Conservation (phyloP, 2,329 filamentous ascomycete genomes). For the Endoconidiophora polonica region DNA sequence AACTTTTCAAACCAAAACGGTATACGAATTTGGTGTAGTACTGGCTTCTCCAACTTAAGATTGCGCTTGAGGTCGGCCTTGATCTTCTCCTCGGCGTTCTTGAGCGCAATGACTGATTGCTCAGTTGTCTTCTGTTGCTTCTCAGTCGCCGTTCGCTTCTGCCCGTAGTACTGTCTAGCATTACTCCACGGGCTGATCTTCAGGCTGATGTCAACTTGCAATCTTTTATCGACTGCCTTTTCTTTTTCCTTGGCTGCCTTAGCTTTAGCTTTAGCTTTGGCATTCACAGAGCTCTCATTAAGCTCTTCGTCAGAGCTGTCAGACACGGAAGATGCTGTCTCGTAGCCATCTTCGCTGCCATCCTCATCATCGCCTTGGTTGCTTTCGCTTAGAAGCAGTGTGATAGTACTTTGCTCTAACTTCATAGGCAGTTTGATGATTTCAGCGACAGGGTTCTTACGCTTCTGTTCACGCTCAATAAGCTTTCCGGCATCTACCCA, state of each 20-base stretch:
- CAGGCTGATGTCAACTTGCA: conserved; percentile 75
- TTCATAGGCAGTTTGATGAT: conserved; percentile 79
- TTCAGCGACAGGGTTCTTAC: conserved; percentile 68
- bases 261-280: conserved; percentile 12
- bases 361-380: conserved; percentile 45
- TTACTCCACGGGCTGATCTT: conserved; percentile 73
- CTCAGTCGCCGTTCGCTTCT: conserved; percentile 64
- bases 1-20: conserved; percentile 98
- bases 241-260: conserved; percentile 17
- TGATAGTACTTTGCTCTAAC: conserved; percentile 76
- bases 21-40: conserved; percentile 66
- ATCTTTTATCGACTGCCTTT: conserved; percentile 31
- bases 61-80: conserved; percentile 34
- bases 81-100: conserved; percentile 40
- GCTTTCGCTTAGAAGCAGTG: conserved; percentile 58
- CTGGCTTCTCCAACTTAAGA: conserved; percentile 79
- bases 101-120: conserved; percentile 68
- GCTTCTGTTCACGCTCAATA: conserved; percentile 70
- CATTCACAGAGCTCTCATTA: conserved; percentile 19
- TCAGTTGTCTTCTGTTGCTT: conserved; percentile 79
- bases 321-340: conserved; percentile 44
- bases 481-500: conserved; percentile 84
- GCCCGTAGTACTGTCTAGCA: conserved; percentile 78
- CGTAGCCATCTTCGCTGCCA: conserved; percentile 38
- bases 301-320: conserved; percentile 28